Base-by-base conservation (phyloP, 768 basidiomycete species). In the Mycena crocata region DNA sequence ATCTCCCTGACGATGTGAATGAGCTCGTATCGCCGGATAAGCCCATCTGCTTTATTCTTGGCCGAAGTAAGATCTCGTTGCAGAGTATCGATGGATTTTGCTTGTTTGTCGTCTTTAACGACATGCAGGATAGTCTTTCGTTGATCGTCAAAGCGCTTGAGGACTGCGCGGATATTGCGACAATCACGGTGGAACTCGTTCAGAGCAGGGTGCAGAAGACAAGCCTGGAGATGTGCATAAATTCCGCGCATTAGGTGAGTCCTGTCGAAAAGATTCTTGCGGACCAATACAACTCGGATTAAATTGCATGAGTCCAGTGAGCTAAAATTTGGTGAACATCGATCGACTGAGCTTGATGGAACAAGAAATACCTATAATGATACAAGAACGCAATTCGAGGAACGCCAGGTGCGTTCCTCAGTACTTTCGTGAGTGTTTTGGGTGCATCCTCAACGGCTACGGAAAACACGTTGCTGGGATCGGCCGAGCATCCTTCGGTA, bases 161-260 rank as follows among this genome's bases (percentile, higher is more conserved):
- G 61, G 10, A 68, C 71, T 2, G 56, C 67, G 24, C 48, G 48
- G 19, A 66, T 62, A 8, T 39, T 49, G 57, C 52, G 48, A n/a
- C 44, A 34, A 28, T 68, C 60, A 13, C 2, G 28, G 30, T 30
- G n/a, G 19, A 64, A 70, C 28, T 37, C 24, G 32, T 66, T 50
- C 12, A 72, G 54, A 42, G 71, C 71, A 5, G 71, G 69, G 28
- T 72, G 71, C 21, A 68, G 42, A 15, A 68, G 67, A 32, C 39
- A 34, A 9, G 60, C 61, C 24, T 70, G 69, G 35, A 72, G 48
- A 40, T 68, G 34, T 17, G 56, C 23, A 44, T 64, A 72, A 17
- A 58, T 31, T 15, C 26, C 44, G 3, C 71, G 71, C 69, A 72
- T 70, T n/a, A 35, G 13, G 21, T 45, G 60, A 10, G 63, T 67